These are phyloP conservation scores for Phytophthora uliginosa DNA, from an alignment of 352 stramenopile genomes.

Conservation along the genomic window DNA sequence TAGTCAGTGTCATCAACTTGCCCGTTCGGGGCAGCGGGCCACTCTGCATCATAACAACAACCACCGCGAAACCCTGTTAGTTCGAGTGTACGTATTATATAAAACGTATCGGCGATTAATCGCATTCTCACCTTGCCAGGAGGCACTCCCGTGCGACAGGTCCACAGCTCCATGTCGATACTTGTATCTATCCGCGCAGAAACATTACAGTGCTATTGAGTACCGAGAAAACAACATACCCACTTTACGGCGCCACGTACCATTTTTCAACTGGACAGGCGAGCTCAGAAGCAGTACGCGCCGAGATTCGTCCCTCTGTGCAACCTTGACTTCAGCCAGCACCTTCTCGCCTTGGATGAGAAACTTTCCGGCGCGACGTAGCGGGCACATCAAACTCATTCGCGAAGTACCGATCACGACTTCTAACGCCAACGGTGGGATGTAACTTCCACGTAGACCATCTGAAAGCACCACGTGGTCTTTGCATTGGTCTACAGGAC, in stretches of 20 bases:
- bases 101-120: not conserved
- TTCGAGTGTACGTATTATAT: not conserved
- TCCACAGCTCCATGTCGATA: slow-evolving; percentile 89
- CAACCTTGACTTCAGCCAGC: slow-evolving; percentile 90
- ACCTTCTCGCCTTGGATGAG: slow-evolving; percentile 90
- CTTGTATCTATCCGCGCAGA: slow-evolving; percentile 57
- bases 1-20: slow-evolving; percentile 61
- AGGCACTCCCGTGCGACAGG: slow-evolving; percentile 58
- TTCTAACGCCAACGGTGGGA: slow-evolving; percentile 87
- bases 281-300: slow-evolving; percentile 87
- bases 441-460: slow-evolving; percentile 81
- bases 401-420: slow-evolving; percentile 77
- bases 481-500: slow-evolving; percentile 46
- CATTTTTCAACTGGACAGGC: slow-evolving; percentile 91
- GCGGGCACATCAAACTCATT: slow-evolving; percentile 84
- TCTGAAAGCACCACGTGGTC: slow-evolving; percentile 82
- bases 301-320: slow-evolving; percentile 86
- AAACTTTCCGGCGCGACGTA: slow-evolving; percentile 89
- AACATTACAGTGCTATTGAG: not conserved
- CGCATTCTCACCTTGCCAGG: slow-evolving; percentile 56
- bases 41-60: slow-evolving; percentile 34
- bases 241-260: slow-evolving; percentile 36
- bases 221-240: not conserved
- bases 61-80: not conserved
- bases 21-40: slow-evolving; percentile 47